Evolutionary conservation across 208 protist species (phyloP), one percentile per base, ranked within the genome.

Genomic region (Phytomonas francai): DNA sequence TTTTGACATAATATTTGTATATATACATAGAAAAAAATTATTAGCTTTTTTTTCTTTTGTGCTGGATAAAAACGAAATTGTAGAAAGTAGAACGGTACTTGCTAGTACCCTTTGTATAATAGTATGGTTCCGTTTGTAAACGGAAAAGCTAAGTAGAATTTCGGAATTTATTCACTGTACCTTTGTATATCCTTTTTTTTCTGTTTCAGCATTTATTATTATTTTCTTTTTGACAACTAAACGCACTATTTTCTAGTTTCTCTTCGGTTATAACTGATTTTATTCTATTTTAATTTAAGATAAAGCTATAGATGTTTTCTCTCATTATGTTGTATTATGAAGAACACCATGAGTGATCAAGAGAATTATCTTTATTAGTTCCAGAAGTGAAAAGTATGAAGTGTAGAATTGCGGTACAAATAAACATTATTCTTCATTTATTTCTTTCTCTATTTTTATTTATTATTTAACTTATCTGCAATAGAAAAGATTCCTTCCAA

Each of bases 41-140:
- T 56, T 27, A 30, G 49, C 8, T 56, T 34, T 49, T 56, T 60
- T 27, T 66, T 63, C 70, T 63, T 22, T 16, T 22, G 9, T 45
- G 8, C 9, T 2, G 19, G 8, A 7, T 1, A 45, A 45, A 45
- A 45, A 14, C 9, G 3, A 45, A 22, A 16, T 16, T 16, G 19
- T 54, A 25, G 45, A 16, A 25, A 25, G 19, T 54, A 54, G 11
- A 54, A 25, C 16, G 25, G 25, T 25, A 25, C 45, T 54, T 25
- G 8, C 45, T 54, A 54, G 45, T 54, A 25, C 2, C 16, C 45
- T 54, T 54, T 54, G 6, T 54, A 25, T 3, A 54, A 54, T 9
- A 5, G 45, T 54, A 6, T 25, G 19, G 1, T 54, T 54, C 45
- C 22, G 5, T 6, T 25, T 25, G 11, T 54, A 22, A 54, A 25